Conservation (phyloP, 2,329 filamentous ascomycete genomes). For the Pseudocercospora crystallina region DNA sequence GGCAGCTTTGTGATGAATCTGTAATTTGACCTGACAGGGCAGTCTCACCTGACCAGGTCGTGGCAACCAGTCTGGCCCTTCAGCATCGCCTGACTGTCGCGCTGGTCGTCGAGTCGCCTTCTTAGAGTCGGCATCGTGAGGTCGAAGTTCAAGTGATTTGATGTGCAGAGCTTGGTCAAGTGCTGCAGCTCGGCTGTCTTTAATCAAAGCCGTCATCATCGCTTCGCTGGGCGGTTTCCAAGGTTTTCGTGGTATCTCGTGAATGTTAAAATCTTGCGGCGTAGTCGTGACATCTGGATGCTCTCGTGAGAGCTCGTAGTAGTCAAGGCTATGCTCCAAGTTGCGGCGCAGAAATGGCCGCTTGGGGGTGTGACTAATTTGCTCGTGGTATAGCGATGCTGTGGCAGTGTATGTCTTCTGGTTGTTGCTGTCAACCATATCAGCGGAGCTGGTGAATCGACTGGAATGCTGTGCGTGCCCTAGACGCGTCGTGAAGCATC, state of each 20-base stretch:
- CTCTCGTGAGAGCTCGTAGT: conserved; percentile 22
- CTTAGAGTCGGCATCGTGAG: not conserved
- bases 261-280: conserved; percentile 3
- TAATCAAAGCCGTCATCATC: conserved; percentile 4
- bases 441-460: too few relatives aligned
- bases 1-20: conserved; percentile 11
- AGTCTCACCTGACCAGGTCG: conserved; percentile 19
- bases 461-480: too few relatives aligned
- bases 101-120: not conserved
- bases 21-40: conserved; percentile 25
- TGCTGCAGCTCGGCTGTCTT: not conserved
- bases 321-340: conserved; percentile 30
- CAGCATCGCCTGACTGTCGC: not conserved
- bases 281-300: not conserved
- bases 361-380: not conserved
- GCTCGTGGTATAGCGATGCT: conserved; percentile 8
- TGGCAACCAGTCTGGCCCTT: conserved; percentile 25
- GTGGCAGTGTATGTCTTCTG: conserved; percentile 2
- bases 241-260: not conserved
- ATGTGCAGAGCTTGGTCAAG: not conserved
- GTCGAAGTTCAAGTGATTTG: conserved; percentile 4
- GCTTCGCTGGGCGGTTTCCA: conserved; percentile 11
- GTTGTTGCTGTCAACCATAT: conserved; percentile 7
- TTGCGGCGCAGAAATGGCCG: conserved; percentile 34
- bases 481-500: too few relatives aligned